phyloP scores from a whole-genome alignment of 257 asterid species.

The Forsythia suspensa region DNA sequence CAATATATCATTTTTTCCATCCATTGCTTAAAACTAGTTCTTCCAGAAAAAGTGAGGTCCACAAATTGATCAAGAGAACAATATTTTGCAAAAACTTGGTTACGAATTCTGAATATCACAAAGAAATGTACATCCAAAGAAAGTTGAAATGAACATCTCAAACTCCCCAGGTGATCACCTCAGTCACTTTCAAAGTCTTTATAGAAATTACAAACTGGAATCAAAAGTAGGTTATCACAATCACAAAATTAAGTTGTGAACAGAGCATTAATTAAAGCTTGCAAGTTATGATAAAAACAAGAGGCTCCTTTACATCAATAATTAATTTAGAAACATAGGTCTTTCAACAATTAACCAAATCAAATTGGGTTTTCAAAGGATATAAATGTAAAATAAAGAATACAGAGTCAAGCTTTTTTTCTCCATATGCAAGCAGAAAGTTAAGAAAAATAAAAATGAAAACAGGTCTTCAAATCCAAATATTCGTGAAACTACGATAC shows the following conservation, averaged over 20 bases:
- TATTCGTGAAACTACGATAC: not conserved
- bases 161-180: not conserved
- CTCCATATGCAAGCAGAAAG: not conserved
- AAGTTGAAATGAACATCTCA: not conserved
- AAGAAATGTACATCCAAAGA: not conserved
- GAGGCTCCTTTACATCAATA: not conserved
- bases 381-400: not conserved
- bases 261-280: not conserved
- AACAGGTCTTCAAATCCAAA: not conserved
- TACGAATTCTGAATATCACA: not conserved
- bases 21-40: not conserved
- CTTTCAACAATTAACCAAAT: constrained; percentile 17
- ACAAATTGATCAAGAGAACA: not conserved
- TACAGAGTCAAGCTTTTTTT: not conserved
- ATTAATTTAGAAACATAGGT: not conserved
- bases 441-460: not conserved
- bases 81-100: constrained; percentile 3
- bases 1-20: not conserved
- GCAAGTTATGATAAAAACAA: not conserved
- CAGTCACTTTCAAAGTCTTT: not conserved
- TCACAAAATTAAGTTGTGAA: not conserved
- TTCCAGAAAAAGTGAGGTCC: not conserved
- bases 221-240: not conserved
- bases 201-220: not conserved
- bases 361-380: constrained; percentile 1